These are phyloP conservation scores for Venturiaceae sp. DNA, from an alignment of 2,329 filamentous ascomycete species.

Conservation along the genomic window DNA sequence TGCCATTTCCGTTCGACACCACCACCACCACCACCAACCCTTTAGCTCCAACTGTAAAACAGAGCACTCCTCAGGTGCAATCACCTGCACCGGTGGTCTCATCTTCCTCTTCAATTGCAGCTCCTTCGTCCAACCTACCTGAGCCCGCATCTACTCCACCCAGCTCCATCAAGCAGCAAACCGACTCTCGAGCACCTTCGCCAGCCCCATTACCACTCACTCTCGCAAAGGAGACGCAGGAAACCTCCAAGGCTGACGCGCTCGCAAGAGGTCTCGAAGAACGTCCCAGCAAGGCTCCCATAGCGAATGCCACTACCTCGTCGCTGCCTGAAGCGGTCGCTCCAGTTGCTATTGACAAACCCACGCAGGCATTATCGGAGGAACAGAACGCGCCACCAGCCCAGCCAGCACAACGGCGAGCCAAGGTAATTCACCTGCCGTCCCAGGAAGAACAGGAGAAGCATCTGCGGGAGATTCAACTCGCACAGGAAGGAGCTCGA, in stretches of 20 bases:
- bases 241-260: background rate
- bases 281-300: background rate
- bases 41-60: background rate
- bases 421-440: constrained; percentile 35
- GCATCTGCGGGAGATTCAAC: constrained; percentile 30
- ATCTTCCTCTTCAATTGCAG: background rate
- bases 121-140: background rate
- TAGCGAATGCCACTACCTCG: background rate
- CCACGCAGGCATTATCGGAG: too few species aligned
- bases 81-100: background rate
- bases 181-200: background rate
- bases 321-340: background rate
- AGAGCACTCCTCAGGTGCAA: background rate
- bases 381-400: background rate
- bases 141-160: background rate
- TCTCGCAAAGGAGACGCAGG: background rate
- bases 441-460: constrained; percentile 40
- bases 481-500: constrained; percentile 24
- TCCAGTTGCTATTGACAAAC: background rate
- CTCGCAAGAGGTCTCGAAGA: background rate
- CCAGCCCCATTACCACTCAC: background rate
- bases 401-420: background rate
- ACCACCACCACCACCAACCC: background rate
- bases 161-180: background rate
- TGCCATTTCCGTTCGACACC: constrained; percentile 5